Evolutionary conservation across 495 filamentous ascomycete species (phyloP).

Genomic region (Penicillium daleae): DNA sequence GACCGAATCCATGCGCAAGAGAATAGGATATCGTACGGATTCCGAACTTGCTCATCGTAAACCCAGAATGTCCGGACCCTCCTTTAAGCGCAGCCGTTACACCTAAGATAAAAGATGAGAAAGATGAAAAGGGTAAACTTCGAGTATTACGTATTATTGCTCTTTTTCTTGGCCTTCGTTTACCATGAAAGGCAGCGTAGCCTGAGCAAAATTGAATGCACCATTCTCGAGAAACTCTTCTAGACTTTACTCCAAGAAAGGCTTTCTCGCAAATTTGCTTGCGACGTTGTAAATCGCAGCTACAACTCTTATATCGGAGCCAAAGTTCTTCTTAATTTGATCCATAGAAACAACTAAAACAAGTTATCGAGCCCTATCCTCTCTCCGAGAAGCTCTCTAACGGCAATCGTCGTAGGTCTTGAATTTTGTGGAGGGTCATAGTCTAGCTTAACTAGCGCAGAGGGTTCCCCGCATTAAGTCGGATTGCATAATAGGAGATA

Average conservation of each 20-base stretch:
- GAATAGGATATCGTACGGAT: too few species aligned
- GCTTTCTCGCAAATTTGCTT: conserved; percentile 60
- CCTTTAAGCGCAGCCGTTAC: not conserved
- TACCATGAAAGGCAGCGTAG: not conserved
- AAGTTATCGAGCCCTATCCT: too few species aligned
- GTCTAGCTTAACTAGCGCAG: too few species aligned
- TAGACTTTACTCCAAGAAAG: conserved; percentile 64
- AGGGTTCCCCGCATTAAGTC: too few species aligned
- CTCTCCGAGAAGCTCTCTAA: too few species aligned
- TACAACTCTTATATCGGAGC: conserved; percentile 43
- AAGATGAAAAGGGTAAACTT: too few species aligned
- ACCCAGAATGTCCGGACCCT: not conserved
- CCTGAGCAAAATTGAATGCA: conserved; percentile 31
- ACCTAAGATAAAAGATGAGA: not conserved
- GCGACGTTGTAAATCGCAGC: conserved; percentile 75
- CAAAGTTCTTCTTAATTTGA: conserved; percentile 45
- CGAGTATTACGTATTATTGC: too few species aligned
- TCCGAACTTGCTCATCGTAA: not conserved
- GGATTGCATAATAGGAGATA: too few species aligned
- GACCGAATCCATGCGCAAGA: too few species aligned
- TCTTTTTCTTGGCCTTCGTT: not conserved
- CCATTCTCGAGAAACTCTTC: conserved; percentile 63
- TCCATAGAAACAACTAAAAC: too few species aligned
- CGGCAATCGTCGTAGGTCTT: too few species aligned
- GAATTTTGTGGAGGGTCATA: too few species aligned